These are phyloP conservation scores for Geotrichum bryndzae DNA, from an alignment of 1,139 yeast species.

Conservation along the genomic window DNA sequence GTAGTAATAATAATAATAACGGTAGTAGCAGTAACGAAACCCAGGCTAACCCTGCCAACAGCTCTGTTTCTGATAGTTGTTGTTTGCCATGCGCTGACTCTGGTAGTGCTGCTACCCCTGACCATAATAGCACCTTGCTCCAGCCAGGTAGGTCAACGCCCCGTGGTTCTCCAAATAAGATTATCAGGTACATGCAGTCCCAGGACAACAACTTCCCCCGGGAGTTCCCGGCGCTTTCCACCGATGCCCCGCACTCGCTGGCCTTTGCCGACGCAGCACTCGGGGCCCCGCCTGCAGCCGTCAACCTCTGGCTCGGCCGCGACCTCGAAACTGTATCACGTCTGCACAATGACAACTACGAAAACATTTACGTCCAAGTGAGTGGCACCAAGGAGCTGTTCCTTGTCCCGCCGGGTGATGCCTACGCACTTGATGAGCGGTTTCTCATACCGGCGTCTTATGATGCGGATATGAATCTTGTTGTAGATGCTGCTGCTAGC, in stretches of 20 bases:
- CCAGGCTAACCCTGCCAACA: background rate
- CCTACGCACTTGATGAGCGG: constrained; percentile 30
- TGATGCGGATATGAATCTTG: constrained; percentile 5
- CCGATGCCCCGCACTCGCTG: constrained; percentile 24
- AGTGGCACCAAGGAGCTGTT: constrained; percentile 34
- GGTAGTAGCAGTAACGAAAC: background rate
- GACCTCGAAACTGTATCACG: constrained; percentile 33
- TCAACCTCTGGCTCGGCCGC: constrained; percentile 39
- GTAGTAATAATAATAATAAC: background rate
- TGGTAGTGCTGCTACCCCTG: background rate
- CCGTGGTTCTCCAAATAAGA: background rate
- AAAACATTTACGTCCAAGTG: constrained; percentile 36
- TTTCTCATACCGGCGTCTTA: constrained; percentile 12
- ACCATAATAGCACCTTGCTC: background rate
- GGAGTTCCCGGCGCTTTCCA: constrained; percentile 26
- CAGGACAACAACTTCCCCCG: constrained; percentile 35
- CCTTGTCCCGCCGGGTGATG: constrained; percentile 36
- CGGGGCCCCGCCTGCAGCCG: constrained; percentile 33
- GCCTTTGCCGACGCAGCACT: constrained; percentile 28
- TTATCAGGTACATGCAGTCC: constrained; percentile 36
- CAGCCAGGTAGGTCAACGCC: background rate
- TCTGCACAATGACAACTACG: constrained; percentile 39
- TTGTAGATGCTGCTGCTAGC: background rate
- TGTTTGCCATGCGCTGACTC: background rate
- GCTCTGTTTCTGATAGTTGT: background rate